Base-by-base conservation (phyloP, 352 stramenopile genomes). In the Halophytophthora polymorphica region DNA sequence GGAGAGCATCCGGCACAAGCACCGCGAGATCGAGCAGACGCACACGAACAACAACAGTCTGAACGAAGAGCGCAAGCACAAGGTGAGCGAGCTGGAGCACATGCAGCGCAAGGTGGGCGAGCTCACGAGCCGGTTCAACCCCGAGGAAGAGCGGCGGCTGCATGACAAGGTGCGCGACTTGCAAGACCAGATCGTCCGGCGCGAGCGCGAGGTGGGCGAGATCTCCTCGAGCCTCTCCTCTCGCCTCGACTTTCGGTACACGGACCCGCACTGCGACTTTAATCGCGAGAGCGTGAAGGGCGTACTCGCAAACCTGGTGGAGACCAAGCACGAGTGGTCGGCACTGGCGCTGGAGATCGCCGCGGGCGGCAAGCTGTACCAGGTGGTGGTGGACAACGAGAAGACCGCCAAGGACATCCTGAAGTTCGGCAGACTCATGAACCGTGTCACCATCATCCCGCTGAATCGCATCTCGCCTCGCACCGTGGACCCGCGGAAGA, bases 341-440 rank as follows among this genome's bases (percentile, higher is more conserved):
- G 87, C 95, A 13, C 97, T 97, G 13, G 97, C 97, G 14, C 73
- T 99, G 1, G 97, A 99, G 73, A 97, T 99, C 44, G 95, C 91
- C 22, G 97, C 97, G 5, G 97, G 97, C 33, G 97, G 96, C 31
- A 98, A 98, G 56, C 73, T 99, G 8, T 99, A 98, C 61, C 95
- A 99, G 66, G 95, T 99, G 33, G 97, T 99, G 22, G 97, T 99
- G 15, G 97, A 99, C 62, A 98, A 98, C 59, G 96, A 98, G 29
- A 90, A 98, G 34, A 99, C 96, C 14, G 96, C 96, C 17, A 99
- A 99, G 68, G 89, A 97, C 19, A 94, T 99, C 37, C 77, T 99
- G 13, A 92, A 98, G 59, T 97, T 98, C 54, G 97, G 97, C 8
- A 92, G 97, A 36, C 71, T 99, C 2, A 84, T 96, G 75, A 90